phyloP scores from a whole-genome alignment of 2,329 filamentous ascomycete species.

The Exophiala viscosa region DNA sequence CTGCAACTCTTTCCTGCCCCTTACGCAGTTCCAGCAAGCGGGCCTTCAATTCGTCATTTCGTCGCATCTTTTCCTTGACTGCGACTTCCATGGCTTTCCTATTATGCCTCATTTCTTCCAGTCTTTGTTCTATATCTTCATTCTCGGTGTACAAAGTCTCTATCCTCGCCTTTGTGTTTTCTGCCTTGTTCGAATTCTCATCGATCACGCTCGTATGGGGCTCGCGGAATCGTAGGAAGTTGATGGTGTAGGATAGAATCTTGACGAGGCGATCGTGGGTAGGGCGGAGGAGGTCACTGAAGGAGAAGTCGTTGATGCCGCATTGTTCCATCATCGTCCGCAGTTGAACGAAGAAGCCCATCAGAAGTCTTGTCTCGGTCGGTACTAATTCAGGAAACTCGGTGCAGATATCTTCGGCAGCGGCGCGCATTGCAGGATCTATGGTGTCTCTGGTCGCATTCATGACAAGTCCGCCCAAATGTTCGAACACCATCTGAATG shows the following conservation, averaged over 20 bases:
- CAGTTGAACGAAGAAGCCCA: conserved; percentile 90
- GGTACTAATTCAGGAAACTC: conserved; percentile 81
- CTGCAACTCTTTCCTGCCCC: conserved; percentile 76
- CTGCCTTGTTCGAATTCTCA: conserved; percentile 86
- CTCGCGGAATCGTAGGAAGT: conserved; percentile 96
- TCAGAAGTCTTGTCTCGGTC: conserved; percentile 82
- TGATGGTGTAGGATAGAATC: conserved; percentile 97
- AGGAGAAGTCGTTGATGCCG: conserved; percentile 88
- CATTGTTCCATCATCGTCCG: conserved; percentile 77
- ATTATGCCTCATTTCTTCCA: conserved; percentile 77
- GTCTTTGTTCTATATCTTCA: conserved; percentile 73
- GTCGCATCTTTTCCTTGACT: conserved; percentile 76
- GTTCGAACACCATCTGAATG: conserved; percentile 96
- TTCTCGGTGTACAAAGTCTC: conserved; percentile 83
- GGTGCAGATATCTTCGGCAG: conserved; percentile 76
- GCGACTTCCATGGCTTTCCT: conserved; percentile 75
- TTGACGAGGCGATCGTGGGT: conserved; percentile 86
- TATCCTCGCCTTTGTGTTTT: conserved; percentile 80
- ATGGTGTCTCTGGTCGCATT: conserved; percentile 91
- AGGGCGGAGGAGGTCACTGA: conserved; percentile 85
- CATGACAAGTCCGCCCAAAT: conserved; percentile 90
- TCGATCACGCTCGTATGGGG: conserved; percentile 86
- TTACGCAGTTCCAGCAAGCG: conserved; percentile 74
- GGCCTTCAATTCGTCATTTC: conserved; percentile 83
- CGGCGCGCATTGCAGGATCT: conserved; percentile 90